Percentiles rank a stretch among this genome's conserved stretches.
Evolutionary conservation across 2,329 filamentous ascomycete species (phyloP).

Genomic region (Fusarium pseudograminearum): DNA sequence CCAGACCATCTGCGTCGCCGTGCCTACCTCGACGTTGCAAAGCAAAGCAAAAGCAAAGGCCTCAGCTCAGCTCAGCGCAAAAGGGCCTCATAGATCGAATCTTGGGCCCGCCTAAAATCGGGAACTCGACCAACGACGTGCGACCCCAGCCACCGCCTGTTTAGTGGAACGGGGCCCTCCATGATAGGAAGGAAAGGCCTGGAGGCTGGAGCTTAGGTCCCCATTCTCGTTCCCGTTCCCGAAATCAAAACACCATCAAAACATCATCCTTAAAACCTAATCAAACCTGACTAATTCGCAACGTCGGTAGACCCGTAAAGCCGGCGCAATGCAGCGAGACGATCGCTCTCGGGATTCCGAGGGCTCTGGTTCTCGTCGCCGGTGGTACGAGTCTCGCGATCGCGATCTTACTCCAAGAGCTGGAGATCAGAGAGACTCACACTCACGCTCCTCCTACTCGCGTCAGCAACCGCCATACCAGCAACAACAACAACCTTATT

Average conservation of each 20-base stretch:
- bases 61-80: slow-evolving; percentile 12
- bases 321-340: slow-evolving; percentile 64
- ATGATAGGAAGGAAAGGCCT: slow-evolving; percentile 22
- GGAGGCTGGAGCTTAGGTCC: slow-evolving; percentile 37
- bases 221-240: slow-evolving; percentile 17
- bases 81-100: slow-evolving; percentile 43
- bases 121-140: slow-evolving; percentile 42
- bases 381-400: slow-evolving; percentile 54
- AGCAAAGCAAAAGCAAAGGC: slow-evolving; percentile 5
- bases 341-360: slow-evolving; percentile 68
- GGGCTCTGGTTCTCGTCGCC: slow-evolving; percentile 65
- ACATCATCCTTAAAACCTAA: slow-evolving; percentile 26
- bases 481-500: slow-evolving; percentile 32
- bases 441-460: slow-evolving; percentile 19
- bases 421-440: slow-evolving; percentile 45
- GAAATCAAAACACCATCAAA: slow-evolving; percentile 50
- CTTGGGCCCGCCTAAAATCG: slow-evolving; percentile 37
- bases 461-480: slow-evolving; percentile 37
- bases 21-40: background rate
- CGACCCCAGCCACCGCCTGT: slow-evolving; percentile 49
- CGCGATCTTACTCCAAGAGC: slow-evolving; percentile 45
- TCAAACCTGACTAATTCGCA: slow-evolving; percentile 34
- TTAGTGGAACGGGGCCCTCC: slow-evolving; percentile 47
- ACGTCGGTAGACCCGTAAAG: slow-evolving; percentile 40
- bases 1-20: slow-evolving; percentile 7